A percentile compares a stretch with the other conserved stretches of the same genome.
These are phyloP conservation scores for Hsuehochloa calcarea DNA, from an alignment of 176 grass and related monocot species.

Conservation along the genomic window DNA sequence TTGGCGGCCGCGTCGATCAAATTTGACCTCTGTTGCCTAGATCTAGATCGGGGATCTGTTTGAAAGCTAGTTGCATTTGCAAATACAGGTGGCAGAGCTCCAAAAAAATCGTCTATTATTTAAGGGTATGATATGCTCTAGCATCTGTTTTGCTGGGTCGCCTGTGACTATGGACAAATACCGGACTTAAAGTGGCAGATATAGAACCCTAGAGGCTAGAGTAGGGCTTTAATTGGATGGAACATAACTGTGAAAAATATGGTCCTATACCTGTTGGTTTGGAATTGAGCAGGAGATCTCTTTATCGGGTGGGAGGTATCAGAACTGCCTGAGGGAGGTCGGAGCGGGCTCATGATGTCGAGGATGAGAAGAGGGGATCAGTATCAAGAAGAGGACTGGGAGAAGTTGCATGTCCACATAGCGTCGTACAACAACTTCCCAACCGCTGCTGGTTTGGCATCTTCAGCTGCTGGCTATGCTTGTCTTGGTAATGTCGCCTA, in stretches of 20 bases:
- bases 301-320: conserved; percentile 57
- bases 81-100: background rate
- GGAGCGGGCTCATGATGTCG: conserved; percentile 55
- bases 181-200: background rate
- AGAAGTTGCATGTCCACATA: conserved; percentile 75
- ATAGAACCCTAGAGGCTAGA: background rate
- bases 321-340: conserved; percentile 86
- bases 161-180: background rate
- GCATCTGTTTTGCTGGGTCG: background rate
- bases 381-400: conserved; percentile 80
- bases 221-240: background rate
- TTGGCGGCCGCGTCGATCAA: background rate
- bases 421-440: conserved; percentile 92
- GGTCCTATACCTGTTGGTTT: background rate
- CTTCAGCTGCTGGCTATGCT: conserved; percentile 88
- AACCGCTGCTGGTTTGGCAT: conserved; percentile 84
- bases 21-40: background rate
- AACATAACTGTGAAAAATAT: background rate
- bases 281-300: conserved; percentile 74
- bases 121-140: too few species aligned
- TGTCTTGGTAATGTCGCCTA: conserved; percentile 66
- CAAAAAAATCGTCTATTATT: background rate
- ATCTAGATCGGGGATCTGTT: conserved; percentile 13
- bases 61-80: background rate
- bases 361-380: conserved; percentile 61